Evolutionary conservation across 139 green algal genomes (phyloP), one percentile per base, ranked within the genome.

Genomic region (Picochlorum sp.): DNA sequence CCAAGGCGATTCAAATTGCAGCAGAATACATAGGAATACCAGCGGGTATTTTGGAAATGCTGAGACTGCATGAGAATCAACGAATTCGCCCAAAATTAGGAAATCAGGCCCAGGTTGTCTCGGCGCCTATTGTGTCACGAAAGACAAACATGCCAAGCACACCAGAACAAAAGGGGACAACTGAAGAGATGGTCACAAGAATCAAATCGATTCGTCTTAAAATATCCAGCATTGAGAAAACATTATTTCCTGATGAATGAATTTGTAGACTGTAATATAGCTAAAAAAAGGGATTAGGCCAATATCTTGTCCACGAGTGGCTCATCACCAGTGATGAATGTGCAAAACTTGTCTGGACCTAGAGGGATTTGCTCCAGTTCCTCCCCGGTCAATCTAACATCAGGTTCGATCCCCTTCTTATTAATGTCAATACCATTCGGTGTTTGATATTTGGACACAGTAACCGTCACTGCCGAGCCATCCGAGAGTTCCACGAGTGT

Each of bases 381-480:
- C 3, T 30, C 60, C 18, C 63, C 60, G 6, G 41, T 30, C 14
- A 87, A 1, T 9, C 58, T 49, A 13, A 85, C 63, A 54, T 83
- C 75, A 16, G 81, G 81, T 6, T 20, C 24, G 59, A 87, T 84
- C 23, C 81, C 81, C 10, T 84, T 38, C 28, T 81, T 81, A 66
- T 92, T 91, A 69, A 92, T 92, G 70, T 92, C 85, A 9, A 75
- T 63, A 4, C 85, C 85, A n/a, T 69, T 57, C 0, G 82, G 83
- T 23, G 83, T 90, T 65, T 87, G 80, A 74, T 95, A 98, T 54
- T 79, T 76, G 1, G 90, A 86, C 11, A 97, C 88, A 0, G 93
- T 98, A 2, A 99, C 78, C 1, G 86, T 82, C n/a, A 99, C 68
- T 1, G 82, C 93, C 1, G 84, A 95, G n/a, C 93, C 78, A 50